These are phyloP conservation scores for Cordyceps tenuipes DNA, from an alignment of 2,329 filamentous ascomycete species.

Conservation along the genomic window DNA sequence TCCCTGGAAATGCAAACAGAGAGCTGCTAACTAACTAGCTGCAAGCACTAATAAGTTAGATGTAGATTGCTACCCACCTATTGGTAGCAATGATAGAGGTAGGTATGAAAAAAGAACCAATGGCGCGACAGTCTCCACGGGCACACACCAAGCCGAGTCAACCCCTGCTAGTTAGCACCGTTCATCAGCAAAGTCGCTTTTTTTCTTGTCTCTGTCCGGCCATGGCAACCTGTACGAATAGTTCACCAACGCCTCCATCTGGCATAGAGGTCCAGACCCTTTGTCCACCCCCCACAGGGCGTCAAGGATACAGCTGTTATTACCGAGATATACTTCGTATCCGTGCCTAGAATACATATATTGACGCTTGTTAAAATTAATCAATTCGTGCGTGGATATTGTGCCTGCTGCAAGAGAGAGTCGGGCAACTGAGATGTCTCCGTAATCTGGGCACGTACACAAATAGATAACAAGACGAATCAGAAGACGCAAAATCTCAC, in stretches of 20 bases:
- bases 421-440: neutral
- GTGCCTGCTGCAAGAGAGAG: too few relatives aligned
- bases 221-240: too few relatives aligned
- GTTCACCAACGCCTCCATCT: neutral
- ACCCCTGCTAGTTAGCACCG: slow-evolving; percentile 3
- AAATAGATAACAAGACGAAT: neutral
- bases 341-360: too few relatives aligned
- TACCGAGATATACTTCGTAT: neutral
- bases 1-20: too few relatives aligned
- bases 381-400: too few relatives aligned
- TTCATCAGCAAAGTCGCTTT: neutral
- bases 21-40: too few relatives aligned
- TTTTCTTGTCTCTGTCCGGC: neutral
- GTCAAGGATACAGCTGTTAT: neutral
- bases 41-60: too few relatives aligned
- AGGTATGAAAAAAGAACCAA: too few relatives aligned
- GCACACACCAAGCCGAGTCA: neutral
- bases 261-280: neutral
- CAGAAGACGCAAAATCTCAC: neutral
- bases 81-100: too few relatives aligned
- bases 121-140: neutral
- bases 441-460: too few relatives aligned
- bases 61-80: too few relatives aligned
- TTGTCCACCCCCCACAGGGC: neutral
- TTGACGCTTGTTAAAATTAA: too few relatives aligned